A percentile compares a stretch with the other conserved stretches of the same genome.
Conservation (phyloP, 345 rosid genomes). For the Linum lewisii region DNA sequence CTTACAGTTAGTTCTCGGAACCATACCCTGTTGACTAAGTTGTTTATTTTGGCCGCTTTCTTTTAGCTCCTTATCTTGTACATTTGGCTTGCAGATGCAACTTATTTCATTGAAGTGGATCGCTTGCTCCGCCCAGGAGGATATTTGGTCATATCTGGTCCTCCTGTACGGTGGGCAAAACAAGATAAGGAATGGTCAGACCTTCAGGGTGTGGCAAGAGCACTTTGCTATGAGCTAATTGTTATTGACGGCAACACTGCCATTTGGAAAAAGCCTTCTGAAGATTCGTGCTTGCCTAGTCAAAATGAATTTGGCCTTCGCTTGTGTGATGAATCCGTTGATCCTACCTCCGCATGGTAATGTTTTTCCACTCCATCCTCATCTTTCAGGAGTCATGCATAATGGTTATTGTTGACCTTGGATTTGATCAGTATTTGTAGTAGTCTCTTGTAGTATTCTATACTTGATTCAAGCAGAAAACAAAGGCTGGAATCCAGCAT, state of each 20-base stretch:
- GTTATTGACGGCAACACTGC: constrained; percentile 90
- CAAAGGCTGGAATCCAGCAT: not conserved
- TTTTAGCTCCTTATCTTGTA: constrained; percentile 12
- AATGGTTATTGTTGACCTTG: not conserved
- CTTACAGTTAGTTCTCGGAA: constrained; percentile 64
- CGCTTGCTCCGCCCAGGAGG: constrained; percentile 90
- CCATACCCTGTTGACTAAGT: not conserved
- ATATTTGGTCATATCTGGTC: constrained; percentile 90
- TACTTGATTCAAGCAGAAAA: too few species aligned
- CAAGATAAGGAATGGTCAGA: constrained; percentile 99
- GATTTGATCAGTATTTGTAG: not conserved
- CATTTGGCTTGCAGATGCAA: constrained; percentile 59
- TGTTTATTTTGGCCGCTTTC: constrained; percentile 10
- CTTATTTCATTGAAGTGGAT: constrained; percentile 90
- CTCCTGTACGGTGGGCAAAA: constrained; percentile 97
- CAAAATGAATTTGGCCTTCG: constrained; percentile 71
- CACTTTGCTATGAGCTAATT: constrained; percentile 79
- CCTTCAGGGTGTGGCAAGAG: constrained; percentile 88
- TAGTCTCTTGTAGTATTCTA: not conserved
- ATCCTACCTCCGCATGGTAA: constrained; percentile 79
- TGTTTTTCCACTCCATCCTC: constrained; percentile 9
- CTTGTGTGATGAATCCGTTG: constrained; percentile 57
- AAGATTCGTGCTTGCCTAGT: constrained; percentile 60
- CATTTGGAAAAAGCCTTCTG: constrained; percentile 85
- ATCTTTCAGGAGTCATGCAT: constrained; percentile 4